Conservation (phyloP, 1,139 yeast genomes). For the Hanseniaspora gamundiae region DNA sequence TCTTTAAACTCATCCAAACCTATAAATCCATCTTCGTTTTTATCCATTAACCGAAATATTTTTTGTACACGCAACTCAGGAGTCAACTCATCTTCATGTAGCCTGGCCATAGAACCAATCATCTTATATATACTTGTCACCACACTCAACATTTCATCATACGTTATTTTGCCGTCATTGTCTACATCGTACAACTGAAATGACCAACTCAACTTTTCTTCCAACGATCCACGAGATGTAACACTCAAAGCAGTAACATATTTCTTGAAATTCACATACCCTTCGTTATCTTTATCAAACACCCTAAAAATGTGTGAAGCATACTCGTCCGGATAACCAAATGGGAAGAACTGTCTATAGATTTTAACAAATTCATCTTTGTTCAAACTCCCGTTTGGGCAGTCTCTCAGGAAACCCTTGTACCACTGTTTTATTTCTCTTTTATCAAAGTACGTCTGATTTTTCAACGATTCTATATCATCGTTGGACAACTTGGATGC, state of each 20-base stretch:
- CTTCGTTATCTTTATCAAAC: constrained; percentile 73
- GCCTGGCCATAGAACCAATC: constrained; percentile 90
- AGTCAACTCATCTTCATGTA: constrained; percentile 85
- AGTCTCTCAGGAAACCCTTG: constrained; percentile 86
- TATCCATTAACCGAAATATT: constrained; percentile 63
- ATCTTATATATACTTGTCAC: constrained; percentile 81
- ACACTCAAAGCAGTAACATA: constrained; percentile 81
- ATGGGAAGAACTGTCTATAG: constrained; percentile 93
- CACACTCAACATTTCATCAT: constrained; percentile 68
- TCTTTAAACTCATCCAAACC: constrained; percentile 72
- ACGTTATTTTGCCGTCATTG: constrained; percentile 61
- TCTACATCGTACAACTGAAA: constrained; percentile 79
- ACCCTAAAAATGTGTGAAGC: constrained; percentile 81
- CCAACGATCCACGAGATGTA: constrained; percentile 78
- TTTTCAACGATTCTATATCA: constrained; percentile 71
- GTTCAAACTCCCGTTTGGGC: constrained; percentile 82
- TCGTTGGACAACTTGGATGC: constrained; percentile 89
- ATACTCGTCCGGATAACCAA: constrained; percentile 92
- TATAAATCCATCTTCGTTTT: constrained; percentile 56
- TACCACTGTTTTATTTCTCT: constrained; percentile 97
- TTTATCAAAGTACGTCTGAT: constrained; percentile 83
- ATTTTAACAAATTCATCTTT: constrained; percentile 84
- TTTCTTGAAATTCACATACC: constrained; percentile 82
- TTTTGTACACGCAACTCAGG: constrained; percentile 82
- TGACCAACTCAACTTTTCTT: constrained; percentile 80